Evolutionary conservation across 1,284 basidiomycete genomes (phyloP).

Genomic region (Tranzscheliella williamsii): DNA sequence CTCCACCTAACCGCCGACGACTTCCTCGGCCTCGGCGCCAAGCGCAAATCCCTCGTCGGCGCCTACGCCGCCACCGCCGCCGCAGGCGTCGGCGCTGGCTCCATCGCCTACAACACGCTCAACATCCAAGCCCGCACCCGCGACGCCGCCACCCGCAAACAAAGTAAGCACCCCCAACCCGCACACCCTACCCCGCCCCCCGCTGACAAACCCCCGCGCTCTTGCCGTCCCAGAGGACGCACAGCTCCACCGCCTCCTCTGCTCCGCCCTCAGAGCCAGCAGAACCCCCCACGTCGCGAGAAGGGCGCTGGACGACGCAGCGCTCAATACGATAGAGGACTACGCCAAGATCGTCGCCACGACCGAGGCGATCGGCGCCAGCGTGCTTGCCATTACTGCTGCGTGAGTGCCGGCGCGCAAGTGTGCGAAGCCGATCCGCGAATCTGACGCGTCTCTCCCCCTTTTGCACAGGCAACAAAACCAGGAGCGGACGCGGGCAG

Average conservation of each 20-base stretch:
- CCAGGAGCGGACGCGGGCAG: conserved; percentile 2
- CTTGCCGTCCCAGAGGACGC: conserved; percentile 6
- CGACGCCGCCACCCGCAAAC: conserved; percentile 1
- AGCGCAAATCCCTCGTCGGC: conserved; percentile 20
- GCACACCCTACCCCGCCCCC: no score
- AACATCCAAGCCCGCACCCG: conserved; percentile 7
- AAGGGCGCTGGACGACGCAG: conserved; percentile 7
- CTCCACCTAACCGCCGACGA: conserved; percentile 7
- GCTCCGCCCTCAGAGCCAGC: not conserved
- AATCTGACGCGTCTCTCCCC: no score
- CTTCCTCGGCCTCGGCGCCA: conserved; percentile 13
- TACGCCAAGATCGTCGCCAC: conserved; percentile 30
- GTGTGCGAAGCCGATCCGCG: no score
- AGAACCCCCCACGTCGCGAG: not conserved
- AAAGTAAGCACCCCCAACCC: conserved; percentile 4
- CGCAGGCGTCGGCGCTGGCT: conserved; percentile 13
- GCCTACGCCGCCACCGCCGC: conserved; percentile 14
- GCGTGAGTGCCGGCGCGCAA: conserved; percentile 16
- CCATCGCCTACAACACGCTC: conserved; percentile 17
- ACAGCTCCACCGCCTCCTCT: conserved; percentile 1
- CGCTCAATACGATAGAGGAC: conserved; percentile 24
- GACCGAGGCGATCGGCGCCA: conserved; percentile 10
- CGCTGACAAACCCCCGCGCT: no score
- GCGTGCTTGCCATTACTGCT: conserved; percentile 8
- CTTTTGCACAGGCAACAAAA: conserved; percentile 4